A percentile compares a stretch with the other conserved stretches of the same genome.
Conservation (phyloP, 495 filamentous ascomycete species). For the Penicillium flavigenum region DNA sequence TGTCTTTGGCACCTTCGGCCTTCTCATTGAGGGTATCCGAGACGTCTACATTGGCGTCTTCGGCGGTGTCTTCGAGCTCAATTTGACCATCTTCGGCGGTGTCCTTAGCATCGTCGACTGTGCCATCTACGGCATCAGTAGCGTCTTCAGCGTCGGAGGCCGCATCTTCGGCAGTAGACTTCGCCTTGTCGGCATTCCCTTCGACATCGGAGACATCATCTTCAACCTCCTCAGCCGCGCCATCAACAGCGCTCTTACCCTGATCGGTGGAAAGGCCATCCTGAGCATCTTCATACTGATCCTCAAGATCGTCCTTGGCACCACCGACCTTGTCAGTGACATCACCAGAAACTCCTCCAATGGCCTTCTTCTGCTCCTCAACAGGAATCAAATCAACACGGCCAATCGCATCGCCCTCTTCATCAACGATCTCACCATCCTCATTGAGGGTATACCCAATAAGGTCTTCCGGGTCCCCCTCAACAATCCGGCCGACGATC, state of each 20-base stretch:
- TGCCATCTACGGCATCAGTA: conserved; percentile 27
- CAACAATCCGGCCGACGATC: conserved; percentile 55
- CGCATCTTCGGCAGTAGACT: conserved; percentile 20
- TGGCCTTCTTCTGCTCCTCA: conserved; percentile 34
- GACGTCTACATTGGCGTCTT: conserved; percentile 27
- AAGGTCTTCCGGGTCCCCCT: conserved; percentile 61
- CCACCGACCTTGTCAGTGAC: conserved; percentile 15
- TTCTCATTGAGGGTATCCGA: neutral
- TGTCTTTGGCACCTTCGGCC: conserved; percentile 18
- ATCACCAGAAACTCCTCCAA: conserved; percentile 22
- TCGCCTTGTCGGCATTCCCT: conserved; percentile 16
- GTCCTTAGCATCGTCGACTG: conserved; percentile 16
- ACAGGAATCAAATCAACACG: conserved; percentile 52
- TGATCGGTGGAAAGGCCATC: conserved; percentile 25
- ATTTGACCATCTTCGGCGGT: too few relatives aligned
- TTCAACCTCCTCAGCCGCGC: conserved; percentile 35
- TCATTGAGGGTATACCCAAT: conserved; percentile 59
- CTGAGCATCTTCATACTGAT: conserved; percentile 42
- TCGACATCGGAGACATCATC: conserved; percentile 25
- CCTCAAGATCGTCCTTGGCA: conserved; percentile 26
- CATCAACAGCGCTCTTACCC: conserved; percentile 34
- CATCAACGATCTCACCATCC: conserved; percentile 62
- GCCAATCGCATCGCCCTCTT: conserved; percentile 63
- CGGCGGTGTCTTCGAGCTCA: too few relatives aligned
- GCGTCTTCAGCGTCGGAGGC: conserved; percentile 12